Evolutionary conservation across 108 stramenopile species (phyloP).

Genomic region (Skeletonema marinoi): DNA sequence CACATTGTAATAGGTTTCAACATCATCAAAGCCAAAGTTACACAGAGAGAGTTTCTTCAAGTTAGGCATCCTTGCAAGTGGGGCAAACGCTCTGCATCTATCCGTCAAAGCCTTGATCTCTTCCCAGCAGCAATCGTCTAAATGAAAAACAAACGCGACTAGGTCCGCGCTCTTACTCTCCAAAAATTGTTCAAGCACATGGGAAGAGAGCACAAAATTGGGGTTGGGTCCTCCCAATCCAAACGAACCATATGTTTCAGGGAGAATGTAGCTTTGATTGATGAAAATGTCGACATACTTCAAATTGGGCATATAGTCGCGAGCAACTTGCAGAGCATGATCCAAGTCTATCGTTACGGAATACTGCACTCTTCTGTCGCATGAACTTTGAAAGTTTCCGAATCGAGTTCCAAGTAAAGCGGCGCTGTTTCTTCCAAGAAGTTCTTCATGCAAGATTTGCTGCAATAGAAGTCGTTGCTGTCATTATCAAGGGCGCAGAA

Average conservation of each 20-base stretch:
- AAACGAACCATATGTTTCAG: not conserved
- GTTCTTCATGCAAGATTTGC: constrained; percentile 23
- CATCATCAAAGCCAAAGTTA: constrained; percentile 17
- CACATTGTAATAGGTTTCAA: constrained; percentile 7
- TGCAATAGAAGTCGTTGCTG: constrained; percentile 21
- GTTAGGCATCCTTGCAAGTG: constrained; percentile 3
- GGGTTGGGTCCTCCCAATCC: not conserved
- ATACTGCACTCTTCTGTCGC: constrained; percentile 11
- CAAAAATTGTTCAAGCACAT: constrained; percentile 5
- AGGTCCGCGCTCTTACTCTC: not conserved
- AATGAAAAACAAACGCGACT: constrained; percentile 10
- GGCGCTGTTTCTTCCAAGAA: constrained; percentile 13
- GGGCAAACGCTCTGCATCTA: not conserved
- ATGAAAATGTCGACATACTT: constrained; percentile 20
- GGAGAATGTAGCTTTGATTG: not conserved
- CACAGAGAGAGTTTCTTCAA: constrained; percentile 14
- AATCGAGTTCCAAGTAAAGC: constrained; percentile 13
- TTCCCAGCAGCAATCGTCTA: constrained; percentile 22
- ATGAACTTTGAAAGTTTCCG: constrained; percentile 11
- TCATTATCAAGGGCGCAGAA: constrained; percentile 20
- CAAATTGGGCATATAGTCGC: constrained; percentile 22
- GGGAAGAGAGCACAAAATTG: constrained; percentile 2
- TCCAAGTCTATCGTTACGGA: not conserved
- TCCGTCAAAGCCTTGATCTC: constrained; percentile 7
- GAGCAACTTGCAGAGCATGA: constrained; percentile 17